Conservation (phyloP, 139 green algal genomes). For the Raphidocelis subcapitata region DNA sequence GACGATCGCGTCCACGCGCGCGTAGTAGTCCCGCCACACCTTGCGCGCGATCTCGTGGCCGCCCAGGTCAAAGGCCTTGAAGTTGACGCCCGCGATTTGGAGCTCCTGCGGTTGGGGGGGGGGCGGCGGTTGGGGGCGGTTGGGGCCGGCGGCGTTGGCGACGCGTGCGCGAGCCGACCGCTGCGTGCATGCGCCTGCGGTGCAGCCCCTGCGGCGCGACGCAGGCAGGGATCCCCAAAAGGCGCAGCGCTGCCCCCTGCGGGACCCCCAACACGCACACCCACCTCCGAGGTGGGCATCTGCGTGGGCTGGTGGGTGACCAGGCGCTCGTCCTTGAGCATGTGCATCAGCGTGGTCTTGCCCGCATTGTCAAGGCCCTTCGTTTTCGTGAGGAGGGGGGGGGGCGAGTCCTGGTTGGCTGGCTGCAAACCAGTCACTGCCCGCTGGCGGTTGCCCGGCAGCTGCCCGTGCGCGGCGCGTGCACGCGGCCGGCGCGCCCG, state of each 20-base stretch:
- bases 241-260: neutral
- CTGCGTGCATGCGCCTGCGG: too few species aligned
- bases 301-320: constrained; percentile 98
- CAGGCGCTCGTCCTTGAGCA: constrained; percentile 98
- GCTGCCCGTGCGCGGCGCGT: too few species aligned
- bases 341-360: constrained; percentile 99
- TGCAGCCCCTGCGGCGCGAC: too few species aligned
- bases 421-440: too few species aligned
- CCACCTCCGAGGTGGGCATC: constrained; percentile 95
- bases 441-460: too few species aligned
- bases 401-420: neutral
- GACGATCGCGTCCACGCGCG: constrained; percentile 95
- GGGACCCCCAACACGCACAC: neutral
- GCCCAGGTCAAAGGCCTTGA: constrained; percentile 99
- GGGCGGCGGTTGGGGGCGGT: too few species aligned
- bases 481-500: too few species aligned
- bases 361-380: constrained; percentile 98
- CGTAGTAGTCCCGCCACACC: constrained; percentile 99
- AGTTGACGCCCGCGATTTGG: constrained; percentile 98
- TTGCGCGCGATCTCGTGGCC: constrained; percentile 97
- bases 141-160: too few species aligned
- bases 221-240: too few species aligned
- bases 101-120: constrained; percentile 75
- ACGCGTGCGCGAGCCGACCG: too few species aligned
- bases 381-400: neutral